Evolutionary conservation across 176 grass and related monocot genomes (phyloP).

Genomic region (Cenchrus americanus): DNA sequence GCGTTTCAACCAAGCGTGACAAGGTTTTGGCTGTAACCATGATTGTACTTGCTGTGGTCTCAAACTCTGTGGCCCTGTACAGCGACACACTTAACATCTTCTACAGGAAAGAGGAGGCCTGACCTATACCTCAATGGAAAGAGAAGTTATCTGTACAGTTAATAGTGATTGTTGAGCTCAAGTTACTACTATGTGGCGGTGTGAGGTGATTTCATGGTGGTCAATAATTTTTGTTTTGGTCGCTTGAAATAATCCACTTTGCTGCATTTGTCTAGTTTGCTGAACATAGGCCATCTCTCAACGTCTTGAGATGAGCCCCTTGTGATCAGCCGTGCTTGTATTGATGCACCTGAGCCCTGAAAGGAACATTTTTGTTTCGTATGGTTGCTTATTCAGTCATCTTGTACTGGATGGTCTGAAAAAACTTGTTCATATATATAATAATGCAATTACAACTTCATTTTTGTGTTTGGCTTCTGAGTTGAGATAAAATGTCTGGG

Average conservation of each 20-base stretch:
- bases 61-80: constrained; percentile 79
- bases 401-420: constrained; percentile 1
- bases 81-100: constrained; percentile 63
- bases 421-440: constrained; percentile 15
- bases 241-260: constrained; percentile 24
- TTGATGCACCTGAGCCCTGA: background rate
- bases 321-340: background rate
- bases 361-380: background rate
- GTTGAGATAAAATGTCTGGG: background rate
- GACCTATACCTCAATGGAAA: background rate
- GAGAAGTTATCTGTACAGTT: constrained; percentile 27
- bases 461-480: background rate
- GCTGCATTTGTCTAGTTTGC: constrained; percentile 18
- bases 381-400: constrained; percentile 10
- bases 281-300: constrained; percentile 20
- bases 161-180: constrained; percentile 20
- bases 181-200: background rate
- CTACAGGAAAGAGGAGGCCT: constrained; percentile 67
- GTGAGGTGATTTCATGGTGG: constrained; percentile 33
- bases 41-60: constrained; percentile 75
- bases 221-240: constrained; percentile 46
- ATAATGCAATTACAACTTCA: background rate
- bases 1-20: constrained; percentile 64
- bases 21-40: constrained; percentile 74
- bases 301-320: background rate